phyloP scores from a whole-genome alignment of 2,329 filamentous ascomycete species.

The Uncinocarpus reesii region DNA sequence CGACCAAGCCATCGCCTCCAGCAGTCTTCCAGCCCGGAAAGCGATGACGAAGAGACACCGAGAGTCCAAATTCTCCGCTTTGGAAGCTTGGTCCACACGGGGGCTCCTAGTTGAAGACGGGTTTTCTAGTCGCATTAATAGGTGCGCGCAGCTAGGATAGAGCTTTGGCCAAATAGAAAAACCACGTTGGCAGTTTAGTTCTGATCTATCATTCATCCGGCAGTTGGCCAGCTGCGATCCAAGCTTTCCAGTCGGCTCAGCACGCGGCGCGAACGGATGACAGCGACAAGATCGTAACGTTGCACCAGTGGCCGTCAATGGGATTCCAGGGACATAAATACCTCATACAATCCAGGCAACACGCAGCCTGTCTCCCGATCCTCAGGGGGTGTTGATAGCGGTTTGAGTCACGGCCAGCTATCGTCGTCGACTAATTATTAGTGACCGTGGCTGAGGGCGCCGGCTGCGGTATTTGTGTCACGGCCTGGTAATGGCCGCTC shows the following conservation, averaged over 20 bases:
- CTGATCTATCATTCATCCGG: neutral
- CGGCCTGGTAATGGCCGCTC: neutral
- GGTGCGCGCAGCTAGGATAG: neutral
- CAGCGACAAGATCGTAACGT: slow-evolving; percentile 8
- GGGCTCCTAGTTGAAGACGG: neutral
- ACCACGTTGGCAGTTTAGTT: neutral
- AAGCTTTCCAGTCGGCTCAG: slow-evolving; percentile 1
- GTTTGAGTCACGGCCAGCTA: neutral
- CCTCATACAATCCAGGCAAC: slow-evolving; percentile 7
- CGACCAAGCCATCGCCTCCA: slow-evolving; percentile 30
- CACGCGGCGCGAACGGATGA: neutral
- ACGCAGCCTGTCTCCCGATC: neutral
- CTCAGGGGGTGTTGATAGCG: neutral
- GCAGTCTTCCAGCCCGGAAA: slow-evolving; percentile 24
- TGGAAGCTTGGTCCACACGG: neutral
- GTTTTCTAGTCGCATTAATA: neutral
- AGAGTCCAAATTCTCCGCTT: slow-evolving; percentile 33
- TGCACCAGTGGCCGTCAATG: slow-evolving; percentile 7
- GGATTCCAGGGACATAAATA: slow-evolving; percentile 10
- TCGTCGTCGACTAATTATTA: too few species aligned
- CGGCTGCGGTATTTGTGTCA: neutral
- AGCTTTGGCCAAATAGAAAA: neutral
- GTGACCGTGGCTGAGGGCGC: neutral
- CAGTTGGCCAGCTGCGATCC: neutral
- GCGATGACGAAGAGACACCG: slow-evolving; percentile 21